Conservation (phyloP, 345 rosid genomes). For the Corchorus olitorius region DNA sequence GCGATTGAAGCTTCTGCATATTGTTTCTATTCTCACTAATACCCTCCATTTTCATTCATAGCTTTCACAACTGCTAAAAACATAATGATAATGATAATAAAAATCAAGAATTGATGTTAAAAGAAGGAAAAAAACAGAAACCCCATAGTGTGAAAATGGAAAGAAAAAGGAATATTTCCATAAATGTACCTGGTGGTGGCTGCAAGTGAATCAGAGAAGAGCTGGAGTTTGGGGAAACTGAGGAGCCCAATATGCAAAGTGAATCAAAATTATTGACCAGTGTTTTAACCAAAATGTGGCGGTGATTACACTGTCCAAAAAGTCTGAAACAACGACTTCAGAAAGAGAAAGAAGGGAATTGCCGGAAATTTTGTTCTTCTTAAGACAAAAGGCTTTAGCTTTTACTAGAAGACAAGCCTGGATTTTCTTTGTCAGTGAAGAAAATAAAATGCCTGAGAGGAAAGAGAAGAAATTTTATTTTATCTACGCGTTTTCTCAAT, state of each 20-base stretch:
- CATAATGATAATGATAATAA: not conserved
- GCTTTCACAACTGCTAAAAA: not conserved
- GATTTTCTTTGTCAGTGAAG: not conserved
- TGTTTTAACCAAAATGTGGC: constrained; percentile 19
- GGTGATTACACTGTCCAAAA: constrained; percentile 30
- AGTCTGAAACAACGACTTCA: not conserved
- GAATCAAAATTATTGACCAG: constrained; percentile 6
- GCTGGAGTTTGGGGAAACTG: constrained; percentile 3
- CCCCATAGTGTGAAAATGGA: not conserved
- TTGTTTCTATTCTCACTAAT: not conserved
- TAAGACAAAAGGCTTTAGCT: not conserved
- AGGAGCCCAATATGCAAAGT: constrained; percentile 3
- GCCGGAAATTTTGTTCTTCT: constrained; percentile 7
- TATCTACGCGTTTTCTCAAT: constrained; percentile 9
- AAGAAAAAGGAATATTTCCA: not conserved
- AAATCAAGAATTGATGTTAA: not conserved
- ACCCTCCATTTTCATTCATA: constrained; percentile 25
- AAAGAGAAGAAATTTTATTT: not conserved
- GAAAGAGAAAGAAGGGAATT: not conserved
- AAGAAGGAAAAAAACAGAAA: not conserved
- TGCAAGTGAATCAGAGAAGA: constrained; percentile 7
- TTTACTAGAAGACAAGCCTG: not conserved
- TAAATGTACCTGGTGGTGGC: constrained; percentile 13
- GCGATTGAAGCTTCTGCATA: constrained; percentile 28
- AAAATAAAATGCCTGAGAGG: not conserved